Evolutionary conservation across 352 stramenopile species (phyloP), one percentile per base, ranked within the genome.

Genomic region (Peronospora belbahrii): DNA sequence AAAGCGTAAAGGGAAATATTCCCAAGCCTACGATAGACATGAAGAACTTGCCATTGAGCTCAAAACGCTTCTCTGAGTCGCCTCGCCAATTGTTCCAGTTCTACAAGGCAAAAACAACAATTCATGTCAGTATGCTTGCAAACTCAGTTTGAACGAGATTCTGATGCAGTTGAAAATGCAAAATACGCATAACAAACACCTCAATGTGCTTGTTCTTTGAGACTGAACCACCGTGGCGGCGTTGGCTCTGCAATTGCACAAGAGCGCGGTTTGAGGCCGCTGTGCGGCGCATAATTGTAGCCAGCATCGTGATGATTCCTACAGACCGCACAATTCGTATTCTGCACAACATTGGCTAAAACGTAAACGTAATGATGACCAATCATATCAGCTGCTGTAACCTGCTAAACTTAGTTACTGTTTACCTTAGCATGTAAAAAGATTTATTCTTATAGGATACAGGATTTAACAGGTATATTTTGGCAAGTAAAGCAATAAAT

Each of bases 51-150:
- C 43, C 42, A 56, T 89, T 59, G 23, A 89, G 85, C 56, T 78
- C 70, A 65, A 89, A 89, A 42, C 77, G 77, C 61, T 84, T 83
- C 59, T 89, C 77, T 54, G 77, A 85, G 64, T 89, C 77, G 40
- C 77, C 77, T 52, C 77, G 74, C 77, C 77, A 89, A 62, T 89
- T 89, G 68, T 85, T 87, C 70, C 79, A 89, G 65, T 83, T 89
- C 77, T 88, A 42, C 28, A 49, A 31, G 13, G 40, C 5, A 43
- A 20, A 43, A 20, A 9, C 11, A 14, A 41, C 2, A 48, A 50
- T 6, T 20, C 4, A 37, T 14, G 39, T 55, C 38, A 62, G 39
- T 31, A 39, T 42, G 2, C n/a, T n/a, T n/a, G n/a, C n/a, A n/a
- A n/a, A n/a, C n/a, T n/a, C n/a, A n/a, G n/a, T 30, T 28, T 3